phyloP scores from a whole-genome alignment of 2,329 filamentous ascomycete genomes.

The Trichoderma sp. region DNA sequence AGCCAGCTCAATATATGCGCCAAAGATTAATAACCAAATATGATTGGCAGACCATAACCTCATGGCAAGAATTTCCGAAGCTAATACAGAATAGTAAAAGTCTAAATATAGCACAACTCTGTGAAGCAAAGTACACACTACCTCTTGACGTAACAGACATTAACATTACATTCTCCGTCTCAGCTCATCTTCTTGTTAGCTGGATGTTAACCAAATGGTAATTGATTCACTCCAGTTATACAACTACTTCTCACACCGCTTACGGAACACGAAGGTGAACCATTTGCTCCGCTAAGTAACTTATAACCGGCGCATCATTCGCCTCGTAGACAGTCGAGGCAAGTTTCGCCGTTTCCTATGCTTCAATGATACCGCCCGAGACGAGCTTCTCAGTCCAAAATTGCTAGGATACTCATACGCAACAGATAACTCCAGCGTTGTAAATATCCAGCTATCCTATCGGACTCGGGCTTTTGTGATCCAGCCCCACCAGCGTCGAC shows the following conservation, averaged over 20 bases:
- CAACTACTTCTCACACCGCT: background rate
- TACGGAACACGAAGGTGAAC: background rate
- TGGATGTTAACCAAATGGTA: background rate
- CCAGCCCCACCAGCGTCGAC: background rate
- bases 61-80: background rate
- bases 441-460: background rate
- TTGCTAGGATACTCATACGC: background rate
- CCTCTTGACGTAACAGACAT: background rate
- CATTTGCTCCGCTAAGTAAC: background rate
- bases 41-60: background rate
- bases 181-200: background rate
- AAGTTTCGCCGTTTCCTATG: background rate
- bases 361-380: background rate
- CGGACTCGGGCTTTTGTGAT: background rate
- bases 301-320: background rate
- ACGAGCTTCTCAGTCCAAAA: background rate
- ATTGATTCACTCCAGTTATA: background rate
- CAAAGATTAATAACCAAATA: background rate
- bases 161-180: background rate
- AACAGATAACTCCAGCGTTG: background rate
- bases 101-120: background rate
- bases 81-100: background rate
- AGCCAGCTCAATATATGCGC: background rate
- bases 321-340: background rate
- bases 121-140: background rate